Base-by-base conservation (phyloP, 1,139 yeast genomes). In the Saccharomycopsis crataegensis region DNA sequence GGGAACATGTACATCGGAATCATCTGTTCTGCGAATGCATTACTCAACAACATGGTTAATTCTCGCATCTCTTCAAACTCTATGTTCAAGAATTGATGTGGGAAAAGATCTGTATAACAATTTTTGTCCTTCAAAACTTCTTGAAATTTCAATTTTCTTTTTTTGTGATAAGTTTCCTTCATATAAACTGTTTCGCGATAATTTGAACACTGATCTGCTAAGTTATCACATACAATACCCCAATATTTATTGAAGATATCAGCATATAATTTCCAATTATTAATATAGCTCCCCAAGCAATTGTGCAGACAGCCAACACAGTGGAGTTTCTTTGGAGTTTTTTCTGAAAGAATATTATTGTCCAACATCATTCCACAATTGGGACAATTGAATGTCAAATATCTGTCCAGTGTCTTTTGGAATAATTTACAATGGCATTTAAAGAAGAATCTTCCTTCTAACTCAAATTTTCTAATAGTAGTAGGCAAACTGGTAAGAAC, bases 361-460 rank as follows among this genome's bases (percentile, higher is more conserved):
- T 12, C 51, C 11, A 17, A 12, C 12, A 22, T 14, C 28, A 22
- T n/a, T 11, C 32, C 16, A 33, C 53, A 49, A 8, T 14, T 28
- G 3, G 47, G 33, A 38, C 53, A 50, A 17, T 33, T 37, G 33
- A 50, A 44, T 28, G 45, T 28, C n/a, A 67, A 63, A 54, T 61
- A 67, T 31, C 51, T 53, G 53, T 67, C 45, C n/a, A 50, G 51
- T 16, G 55, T 31, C 43, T 34, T 28, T 14, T 28, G 8, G 50
- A 77, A 73, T 31, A 60, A 49, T 6, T 46, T 22, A 58, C 77
- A 73, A n/a, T 59, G 49, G 57, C 77, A 73, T 2, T 59, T 51
- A 52, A 73, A 73, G 53, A 62, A 68, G 57, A 65, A 73, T 36
- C 68, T 61, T 6, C 51, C 49, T 32, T 46, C 38, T 41, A 72